phyloP scores from a whole-genome alignment of 176 grass and related monocot species.

The Musa troglodytarum region DNA sequence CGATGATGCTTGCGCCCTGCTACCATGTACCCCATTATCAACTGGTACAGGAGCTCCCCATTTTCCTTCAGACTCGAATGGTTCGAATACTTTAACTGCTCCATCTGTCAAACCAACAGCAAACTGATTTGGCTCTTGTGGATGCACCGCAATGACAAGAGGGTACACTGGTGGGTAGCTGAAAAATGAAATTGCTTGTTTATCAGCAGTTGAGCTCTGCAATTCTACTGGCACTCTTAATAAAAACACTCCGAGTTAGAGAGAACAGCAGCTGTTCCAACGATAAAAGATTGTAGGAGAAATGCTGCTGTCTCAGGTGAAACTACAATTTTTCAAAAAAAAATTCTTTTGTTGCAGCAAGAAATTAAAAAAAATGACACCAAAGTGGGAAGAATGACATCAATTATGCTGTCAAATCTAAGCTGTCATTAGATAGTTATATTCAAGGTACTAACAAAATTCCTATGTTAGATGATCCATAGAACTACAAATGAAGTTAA shows the following conservation, averaged over 20 bases:
- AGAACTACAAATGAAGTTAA: neutral
- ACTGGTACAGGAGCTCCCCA: conserved; percentile 50
- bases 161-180: conserved; percentile 58
- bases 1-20: conserved; percentile 43
- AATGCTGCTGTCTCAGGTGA: too few species aligned
- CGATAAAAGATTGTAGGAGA: too few species aligned
- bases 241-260: neutral
- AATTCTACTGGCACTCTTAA: neutral
- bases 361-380: too few species aligned
- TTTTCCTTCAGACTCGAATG: conserved; percentile 63
- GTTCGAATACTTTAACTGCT: conserved; percentile 72
- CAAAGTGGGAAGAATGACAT: too few species aligned
- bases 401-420: too few species aligned
- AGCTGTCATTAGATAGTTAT: too few species aligned
- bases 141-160: conserved; percentile 60
- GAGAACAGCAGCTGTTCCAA: too few species aligned
- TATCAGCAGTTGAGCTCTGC: neutral
- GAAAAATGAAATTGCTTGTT: conserved; percentile 25
- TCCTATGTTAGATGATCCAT: too few species aligned
- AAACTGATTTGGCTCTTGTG: conserved; percentile 82
- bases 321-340: too few species aligned
- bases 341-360: too few species aligned
- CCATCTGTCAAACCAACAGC: conserved; percentile 84
- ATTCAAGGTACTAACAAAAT: too few species aligned
- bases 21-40: conserved; percentile 52